Base-by-base conservation (phyloP, 2,329 filamentous ascomycete species). In the Hymenoscyphus scutula region DNA sequence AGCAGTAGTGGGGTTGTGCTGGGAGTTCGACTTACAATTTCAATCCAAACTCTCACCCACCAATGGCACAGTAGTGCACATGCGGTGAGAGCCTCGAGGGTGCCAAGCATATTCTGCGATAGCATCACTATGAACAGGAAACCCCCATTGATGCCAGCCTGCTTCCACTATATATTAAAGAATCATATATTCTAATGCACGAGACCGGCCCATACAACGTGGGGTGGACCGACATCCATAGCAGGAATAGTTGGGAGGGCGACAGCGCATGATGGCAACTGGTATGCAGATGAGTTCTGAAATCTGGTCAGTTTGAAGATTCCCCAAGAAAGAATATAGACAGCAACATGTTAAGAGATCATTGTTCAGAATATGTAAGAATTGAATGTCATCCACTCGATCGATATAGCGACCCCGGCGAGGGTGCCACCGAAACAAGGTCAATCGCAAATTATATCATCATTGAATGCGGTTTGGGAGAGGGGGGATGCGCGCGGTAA, bases 361-460 rank as follows among this genome's bases (percentile, higher is more conserved):
- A n/a, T 37, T 54, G 71, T 77, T 97, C 92, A 97, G 92, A 91
- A 97, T 96, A 97, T 96, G 92, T 97, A 97, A 97, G 92, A 59
- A 94, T 87, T 88, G 79, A 92, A 91, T 96, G 90, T 97, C 92
- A 96, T 81, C 77, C 85, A 76, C 80, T 84, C 80, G 79, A 75
- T 80, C 82, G 89, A 88, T 92, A 88, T 89, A 84, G 88, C 89
- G 82, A 84, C 90, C 87, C 92, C 86, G 92, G 93, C 92, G 89
- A 89, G 92, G 87, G 90, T 81, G 83, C 91, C 92, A 93, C 86
- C 87, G 81, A 81, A 78, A 78, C 77, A 80, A 82, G 84, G 89
- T 97, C 92, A 96, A 94, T 94, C 92, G 93, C 92, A 97, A 97
- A 97, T 97, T 97, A 91, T 90, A 82, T 89, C 92, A 96, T 97